Evolutionary conservation across 768 basidiomycete species (phyloP), one percentile per base, ranked within the genome.

Genomic region (Calocybe gangraenosa): DNA sequence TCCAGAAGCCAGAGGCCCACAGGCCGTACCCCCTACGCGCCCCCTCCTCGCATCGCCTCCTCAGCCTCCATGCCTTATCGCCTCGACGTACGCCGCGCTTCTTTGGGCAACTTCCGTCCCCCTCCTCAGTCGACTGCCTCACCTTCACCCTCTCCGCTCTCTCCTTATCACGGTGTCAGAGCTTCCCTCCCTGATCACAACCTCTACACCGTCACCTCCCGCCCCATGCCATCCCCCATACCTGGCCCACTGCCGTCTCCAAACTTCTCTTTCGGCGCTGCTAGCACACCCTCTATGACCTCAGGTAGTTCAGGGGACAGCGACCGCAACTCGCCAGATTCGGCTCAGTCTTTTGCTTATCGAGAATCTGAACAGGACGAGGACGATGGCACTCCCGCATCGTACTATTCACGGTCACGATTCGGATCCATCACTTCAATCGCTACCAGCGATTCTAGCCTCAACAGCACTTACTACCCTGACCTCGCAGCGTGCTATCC

Each of bases 361-460:
- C 71, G 60, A 47, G 70, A 62, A 22, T 62, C 67, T 44, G 79
- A 81, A 40, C 65, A 70, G 19, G 81, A 82, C 38, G 78, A 81
- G 42, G 80, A 79, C 43, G 71, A 70, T 38, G 57, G 55, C 39
- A 60, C 61, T 13, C 72, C 78, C 17, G 66, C 66, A 15, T 72
- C 74, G 10, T 81, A 74, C 49, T 71, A 68, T 32, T 66, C 71
- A 7, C 71, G 69, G 39, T 75, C 81, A 23, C 65, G 82, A 50
- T 84, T 82, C 54, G 74, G 79, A 3, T 84, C 81, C 2, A 74
- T 83, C 47, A 74, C 74, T 3, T 82, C 81, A 7, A 62, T 81
- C 31, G 73, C 75, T 7, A 79, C 79, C 19, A 82, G 80, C 57
- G 79, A 82, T 37, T 75, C 81, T 0, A 78, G 75, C 55, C 60